Evolutionary conservation across 176 grass and related monocot species (phyloP), one percentile per base, ranked within the genome.

Genomic region (Zea luxurians): DNA sequence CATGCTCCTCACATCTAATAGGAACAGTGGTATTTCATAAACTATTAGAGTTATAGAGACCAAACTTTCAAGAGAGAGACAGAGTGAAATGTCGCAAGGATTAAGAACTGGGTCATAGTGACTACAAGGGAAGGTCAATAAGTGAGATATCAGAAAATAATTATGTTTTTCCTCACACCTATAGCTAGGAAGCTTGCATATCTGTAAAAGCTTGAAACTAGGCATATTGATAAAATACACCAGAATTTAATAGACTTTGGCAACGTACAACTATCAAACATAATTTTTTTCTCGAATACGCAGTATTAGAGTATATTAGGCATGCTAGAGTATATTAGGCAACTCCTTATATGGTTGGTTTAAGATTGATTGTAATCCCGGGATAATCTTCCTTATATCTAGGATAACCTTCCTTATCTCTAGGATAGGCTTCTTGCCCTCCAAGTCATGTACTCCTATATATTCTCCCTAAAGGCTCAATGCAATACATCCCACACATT

Each of bases 91-190:
- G 16, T 13, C 38, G 34, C 11, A 60, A 60, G 10, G 41, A 44
- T 75, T 43, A 75, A 75, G 53, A 44, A 75, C 10, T 43, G 0
- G 18, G 59, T 45, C 38, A 18, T 60, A 11, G 9, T 57, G 34
- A 73, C 3, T 4, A 73, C 1, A 36, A 54, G 48, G 27, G 49
- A 4, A 73, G 34, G 35, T 71, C 43, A 59, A 37, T 11, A 55
- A 61, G 20, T 61, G 41, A 45, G 58, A 62, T 57, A 73, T 57
- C 71, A 59, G 40, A 75, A 21, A 54, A 75, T 38, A 49, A 48
- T n/a, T 77, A 3, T 70, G 44, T 15, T 15, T 13, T 4, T 49
- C 44, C 43, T 37, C 43, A 64, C 44, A 64, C 13, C 60, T 40
- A 52, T n/a, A 77, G 13, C 37, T 38, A 77, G 36, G 13, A 64